Percentiles rank a stretch among this genome's conserved stretches.
These are phyloP conservation scores for Plenodomus biglobosus DNA, from an alignment of 2,329 filamentous ascomycete genomes.

Conservation along the genomic window DNA sequence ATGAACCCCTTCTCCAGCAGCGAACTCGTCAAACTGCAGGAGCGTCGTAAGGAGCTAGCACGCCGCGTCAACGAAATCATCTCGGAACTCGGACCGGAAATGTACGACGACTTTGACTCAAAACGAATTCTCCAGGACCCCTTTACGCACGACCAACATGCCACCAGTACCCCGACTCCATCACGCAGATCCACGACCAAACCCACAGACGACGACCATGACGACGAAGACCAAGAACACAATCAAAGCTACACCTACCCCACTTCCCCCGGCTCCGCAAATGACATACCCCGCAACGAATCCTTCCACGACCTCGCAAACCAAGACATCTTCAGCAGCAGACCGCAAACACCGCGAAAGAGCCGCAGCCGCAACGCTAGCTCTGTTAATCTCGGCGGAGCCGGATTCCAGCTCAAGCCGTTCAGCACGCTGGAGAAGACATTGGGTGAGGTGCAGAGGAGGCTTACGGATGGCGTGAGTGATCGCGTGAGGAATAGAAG, in stretches of 20 bases:
- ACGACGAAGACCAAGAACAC: slow-evolving; percentile 16
- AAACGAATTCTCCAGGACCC: slow-evolving; percentile 46
- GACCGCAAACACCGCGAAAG: slow-evolving; percentile 77
- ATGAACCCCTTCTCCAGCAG: slow-evolving; percentile 83
- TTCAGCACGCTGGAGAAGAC: slow-evolving; percentile 72
- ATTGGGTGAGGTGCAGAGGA: slow-evolving; percentile 77
- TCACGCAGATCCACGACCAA: slow-evolving; percentile 9
- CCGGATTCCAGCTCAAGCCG: slow-evolving; percentile 66
- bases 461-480: slow-evolving; percentile 82
- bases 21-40: slow-evolving; percentile 75
- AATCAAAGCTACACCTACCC: slow-evolving; percentile 34
- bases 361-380: slow-evolving; percentile 67
- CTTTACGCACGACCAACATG: slow-evolving; percentile 23
- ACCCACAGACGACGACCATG: slow-evolving; percentile 16
- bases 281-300: slow-evolving; percentile 72
- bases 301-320: slow-evolving; percentile 87
- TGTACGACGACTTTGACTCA: slow-evolving; percentile 80
- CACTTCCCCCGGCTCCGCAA: slow-evolving; percentile 22
- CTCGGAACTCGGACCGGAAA: slow-evolving; percentile 91
- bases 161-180: slow-evolving; percentile 22
- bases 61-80: slow-evolving; percentile 86
- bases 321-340: slow-evolving; percentile 86
- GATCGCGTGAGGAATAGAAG: slow-evolving; percentile 67
- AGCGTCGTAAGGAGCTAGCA: slow-evolving; percentile 71
- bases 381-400: slow-evolving; percentile 56